phyloP scores from a whole-genome alignment of 768 basidiomycete genomes.

The Hortiboletus flavorubellus region DNA sequence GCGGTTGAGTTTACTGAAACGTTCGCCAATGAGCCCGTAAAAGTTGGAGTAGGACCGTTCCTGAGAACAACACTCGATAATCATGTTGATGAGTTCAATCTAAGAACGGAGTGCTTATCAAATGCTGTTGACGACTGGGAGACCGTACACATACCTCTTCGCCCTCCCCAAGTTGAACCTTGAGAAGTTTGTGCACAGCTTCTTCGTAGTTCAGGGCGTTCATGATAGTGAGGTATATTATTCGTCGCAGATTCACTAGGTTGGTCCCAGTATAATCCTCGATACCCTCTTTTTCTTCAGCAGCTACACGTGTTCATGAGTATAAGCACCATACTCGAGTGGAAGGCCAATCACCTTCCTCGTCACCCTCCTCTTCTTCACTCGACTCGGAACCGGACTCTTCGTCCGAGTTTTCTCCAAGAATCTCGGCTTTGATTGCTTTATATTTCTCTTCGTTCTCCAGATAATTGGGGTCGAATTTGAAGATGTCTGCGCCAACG shows the following conservation, averaged over 20 bases:
- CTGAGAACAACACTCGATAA: conserved; percentile 99
- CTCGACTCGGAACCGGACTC: conserved; percentile 64
- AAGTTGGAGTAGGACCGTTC: conserved; percentile 98
- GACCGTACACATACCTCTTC: conserved; percentile 67
- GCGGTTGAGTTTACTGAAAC: conserved; percentile 94
- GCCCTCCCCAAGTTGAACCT: conserved; percentile 87
- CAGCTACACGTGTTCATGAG: conserved; percentile 40
- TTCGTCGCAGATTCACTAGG: conserved; percentile 88
- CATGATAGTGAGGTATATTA: conserved; percentile 98
- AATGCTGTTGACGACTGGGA: neutral
- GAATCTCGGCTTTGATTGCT: conserved; percentile 87
- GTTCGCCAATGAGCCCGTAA: conserved; percentile 94
- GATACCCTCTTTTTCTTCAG: conserved; percentile 82
- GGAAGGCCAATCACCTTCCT: conserved; percentile 32
- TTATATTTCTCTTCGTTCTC: conserved; percentile 95
- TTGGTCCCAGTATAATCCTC: conserved; percentile 95
- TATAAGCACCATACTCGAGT: conserved; percentile 24
- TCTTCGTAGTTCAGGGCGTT: conserved; percentile 98
- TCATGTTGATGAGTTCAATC: conserved; percentile 97
- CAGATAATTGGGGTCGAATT: conserved; percentile 80
- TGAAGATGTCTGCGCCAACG: conserved; percentile 79
- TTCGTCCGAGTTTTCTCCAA: conserved; percentile 82
- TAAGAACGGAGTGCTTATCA: conserved; percentile 29
- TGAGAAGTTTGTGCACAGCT: conserved; percentile 96
- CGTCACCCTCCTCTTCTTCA: conserved; percentile 64